Percentiles rank a stretch among this genome's conserved stretches.
Conservation (phyloP, 208 protist genomes). For the Zelonia costaricensis region DNA sequence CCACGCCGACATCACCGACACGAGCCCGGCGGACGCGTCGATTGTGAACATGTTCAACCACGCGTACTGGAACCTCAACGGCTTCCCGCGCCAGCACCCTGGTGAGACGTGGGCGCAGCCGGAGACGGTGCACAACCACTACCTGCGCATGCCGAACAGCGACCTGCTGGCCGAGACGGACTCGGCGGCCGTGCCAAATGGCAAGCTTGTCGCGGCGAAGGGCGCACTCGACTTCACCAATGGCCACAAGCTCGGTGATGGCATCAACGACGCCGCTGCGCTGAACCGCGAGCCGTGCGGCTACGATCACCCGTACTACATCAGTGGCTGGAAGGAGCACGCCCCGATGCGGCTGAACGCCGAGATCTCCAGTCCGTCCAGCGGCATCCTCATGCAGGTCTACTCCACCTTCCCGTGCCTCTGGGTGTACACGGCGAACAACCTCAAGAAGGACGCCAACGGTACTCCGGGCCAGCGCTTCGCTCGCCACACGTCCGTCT, state of each 20-base stretch:
- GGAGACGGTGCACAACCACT: conserved; percentile 30
- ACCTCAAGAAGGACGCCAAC: conserved; percentile 33
- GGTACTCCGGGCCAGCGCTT: conserved; percentile 40
- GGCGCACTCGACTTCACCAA: conserved; percentile 43
- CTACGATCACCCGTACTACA: conserved; percentile 48
- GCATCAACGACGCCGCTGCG: conserved; percentile 27
- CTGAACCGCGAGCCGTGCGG: conserved; percentile 45
- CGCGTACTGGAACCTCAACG: conserved; percentile 70
- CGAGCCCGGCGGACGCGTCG: conserved; percentile 34
- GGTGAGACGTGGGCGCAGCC: conserved; percentile 11
- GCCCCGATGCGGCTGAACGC: conserved; percentile 27
- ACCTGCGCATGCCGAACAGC: conserved; percentile 34
- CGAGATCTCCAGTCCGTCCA: conserved; percentile 32
- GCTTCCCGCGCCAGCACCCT: conserved; percentile 25
- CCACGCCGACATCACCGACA: conserved; percentile 30
- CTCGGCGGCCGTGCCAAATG: conserved; percentile 35
- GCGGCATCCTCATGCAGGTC: conserved; percentile 45
- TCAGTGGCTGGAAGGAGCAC: conserved; percentile 33
- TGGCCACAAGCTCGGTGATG: conserved; percentile 27
- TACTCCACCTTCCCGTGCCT: conserved; percentile 48
- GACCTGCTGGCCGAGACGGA: conserved; percentile 32
- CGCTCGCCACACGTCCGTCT: conserved; percentile 31
- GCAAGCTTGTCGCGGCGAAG: conserved; percentile 21
- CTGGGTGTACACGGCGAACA: conserved; percentile 66
- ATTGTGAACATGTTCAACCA: conserved; percentile 67